A percentile compares a stretch with the other conserved stretches of the same genome.
These are phyloP conservation scores for Coniochaeta hoffmannii DNA, from an alignment of 2,329 filamentous ascomycete genomes.

Conservation along the genomic window DNA sequence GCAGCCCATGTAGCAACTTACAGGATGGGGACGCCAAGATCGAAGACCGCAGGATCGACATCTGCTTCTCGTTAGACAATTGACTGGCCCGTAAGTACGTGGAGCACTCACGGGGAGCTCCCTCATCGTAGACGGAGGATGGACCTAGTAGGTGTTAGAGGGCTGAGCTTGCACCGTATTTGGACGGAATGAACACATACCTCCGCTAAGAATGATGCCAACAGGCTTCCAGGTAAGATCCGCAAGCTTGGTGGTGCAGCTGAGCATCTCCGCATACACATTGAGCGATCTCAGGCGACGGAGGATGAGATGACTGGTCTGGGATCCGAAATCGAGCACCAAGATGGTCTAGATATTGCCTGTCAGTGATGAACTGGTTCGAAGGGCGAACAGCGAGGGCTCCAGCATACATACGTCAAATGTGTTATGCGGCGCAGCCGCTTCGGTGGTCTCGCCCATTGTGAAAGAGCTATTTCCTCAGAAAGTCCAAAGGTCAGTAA, in stretches of 20 bases:
- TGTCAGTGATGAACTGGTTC: background rate
- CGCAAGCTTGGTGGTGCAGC: slow-evolving; percentile 73
- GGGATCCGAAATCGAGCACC: slow-evolving; percentile 9
- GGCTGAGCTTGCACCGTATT: background rate
- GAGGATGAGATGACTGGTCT: slow-evolving; percentile 8
- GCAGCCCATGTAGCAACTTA: slow-evolving; percentile 13
- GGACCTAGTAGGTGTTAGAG: slow-evolving; percentile 24
- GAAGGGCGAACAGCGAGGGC: background rate
- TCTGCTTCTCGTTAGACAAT: slow-evolving; percentile 33
- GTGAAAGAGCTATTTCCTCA: too few relatives aligned
- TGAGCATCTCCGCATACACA: slow-evolving; percentile 75
- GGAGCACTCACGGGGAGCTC: slow-evolving; percentile 42
- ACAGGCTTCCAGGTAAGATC: slow-evolving; percentile 74
- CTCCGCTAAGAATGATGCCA: slow-evolving; percentile 73
- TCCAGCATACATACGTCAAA: slow-evolving; percentile 8
- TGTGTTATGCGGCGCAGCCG: slow-evolving; percentile 10
- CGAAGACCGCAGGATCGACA: slow-evolving; percentile 74
- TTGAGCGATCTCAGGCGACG: slow-evolving; percentile 12
- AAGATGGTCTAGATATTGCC: slow-evolving; percentile 8
- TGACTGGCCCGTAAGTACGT: background rate
- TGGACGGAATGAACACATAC: slow-evolving; percentile 30
- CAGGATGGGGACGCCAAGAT: slow-evolving; percentile 57
- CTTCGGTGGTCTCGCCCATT: too few relatives aligned
- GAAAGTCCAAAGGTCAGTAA: too few relatives aligned
- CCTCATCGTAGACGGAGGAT: slow-evolving; percentile 69